Percentiles rank a stretch among this genome's conserved stretches.
Conservation (phyloP, 176 grass and related monocot genomes). For the Zea luxurians region DNA sequence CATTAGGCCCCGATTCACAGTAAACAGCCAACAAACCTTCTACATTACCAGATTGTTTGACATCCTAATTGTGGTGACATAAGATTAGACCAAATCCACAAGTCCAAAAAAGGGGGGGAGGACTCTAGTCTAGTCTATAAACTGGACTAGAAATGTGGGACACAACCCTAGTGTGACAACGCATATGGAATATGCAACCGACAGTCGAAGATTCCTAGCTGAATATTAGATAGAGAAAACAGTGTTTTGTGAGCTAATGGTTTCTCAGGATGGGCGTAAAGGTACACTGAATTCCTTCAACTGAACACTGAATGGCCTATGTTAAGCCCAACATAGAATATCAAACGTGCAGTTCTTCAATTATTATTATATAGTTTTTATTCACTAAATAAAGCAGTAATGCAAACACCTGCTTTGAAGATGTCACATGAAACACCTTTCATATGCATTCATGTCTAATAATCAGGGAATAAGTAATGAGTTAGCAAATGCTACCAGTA, state of each 20-base stretch:
- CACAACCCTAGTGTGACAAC: background rate
- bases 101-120: background rate
- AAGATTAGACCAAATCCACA: background rate
- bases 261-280: conserved; percentile 3
- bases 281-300: background rate
- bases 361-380: background rate
- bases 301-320: background rate
- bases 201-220: conserved; percentile 16
- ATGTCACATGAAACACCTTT: conserved; percentile 15
- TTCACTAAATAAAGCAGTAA: background rate
- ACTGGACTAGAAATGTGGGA: background rate
- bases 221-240: background rate
- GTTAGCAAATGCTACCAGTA: conserved; percentile 65
- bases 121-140: background rate
- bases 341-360: conserved; percentile 20
- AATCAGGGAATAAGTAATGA: conserved; percentile 16
- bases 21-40: conserved; percentile 23
- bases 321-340: background rate
- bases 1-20: background rate
- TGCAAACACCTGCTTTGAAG: background rate
- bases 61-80: background rate
- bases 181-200: background rate
- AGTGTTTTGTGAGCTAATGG: background rate
- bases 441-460: conserved; percentile 24
- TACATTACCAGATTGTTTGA: conserved; percentile 7